These are phyloP conservation scores for Rubroshorea leprosula DNA, from an alignment of 345 rosid genomes.

Conservation along the genomic window DNA sequence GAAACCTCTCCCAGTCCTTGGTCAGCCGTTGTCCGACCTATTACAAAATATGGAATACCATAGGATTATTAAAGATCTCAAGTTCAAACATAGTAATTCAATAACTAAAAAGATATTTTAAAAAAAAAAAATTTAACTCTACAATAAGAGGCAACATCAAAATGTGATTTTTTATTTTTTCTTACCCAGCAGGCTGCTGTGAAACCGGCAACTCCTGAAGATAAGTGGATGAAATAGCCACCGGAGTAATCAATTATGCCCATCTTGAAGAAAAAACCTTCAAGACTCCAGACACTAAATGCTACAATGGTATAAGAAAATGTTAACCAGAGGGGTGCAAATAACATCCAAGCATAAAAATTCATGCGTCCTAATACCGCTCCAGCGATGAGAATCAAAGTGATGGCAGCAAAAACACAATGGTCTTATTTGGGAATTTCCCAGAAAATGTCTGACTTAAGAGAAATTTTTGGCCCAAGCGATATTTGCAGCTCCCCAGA, in stretches of 20 bases:
- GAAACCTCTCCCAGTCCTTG: conserved; percentile 29
- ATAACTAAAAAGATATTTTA: too few relatives aligned
- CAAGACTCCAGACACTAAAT: conserved; percentile 30
- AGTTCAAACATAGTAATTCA: too few relatives aligned
- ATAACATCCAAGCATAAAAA: conserved; percentile 39
- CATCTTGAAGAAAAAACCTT: conserved; percentile 25
- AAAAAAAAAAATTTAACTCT: too few relatives aligned
- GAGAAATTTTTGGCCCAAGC: conserved; percentile 29
- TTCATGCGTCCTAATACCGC: conserved; percentile 38
- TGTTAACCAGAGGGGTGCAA: conserved; percentile 40
- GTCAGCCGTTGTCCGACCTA: conserved; percentile 35
- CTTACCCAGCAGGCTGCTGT: conserved; percentile 36
- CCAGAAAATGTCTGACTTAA: conserved; percentile 9
- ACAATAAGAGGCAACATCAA: too few relatives aligned
- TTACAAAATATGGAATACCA: not conserved
- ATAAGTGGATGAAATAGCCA: conserved; percentile 36
- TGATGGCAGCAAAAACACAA: conserved; percentile 38
- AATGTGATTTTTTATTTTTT: too few relatives aligned
- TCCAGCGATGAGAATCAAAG: conserved; percentile 35
- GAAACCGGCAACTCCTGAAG: conserved; percentile 39
- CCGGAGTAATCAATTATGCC: conserved; percentile 38
- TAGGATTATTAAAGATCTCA: too few relatives aligned
- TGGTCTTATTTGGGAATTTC: conserved; percentile 32
- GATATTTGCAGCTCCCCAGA: conserved; percentile 24
- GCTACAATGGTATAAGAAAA: conserved; percentile 32